These are phyloP conservation scores for Parietaria judaica DNA, from an alignment of 306 rosid species.

Conservation along the genomic window DNA sequence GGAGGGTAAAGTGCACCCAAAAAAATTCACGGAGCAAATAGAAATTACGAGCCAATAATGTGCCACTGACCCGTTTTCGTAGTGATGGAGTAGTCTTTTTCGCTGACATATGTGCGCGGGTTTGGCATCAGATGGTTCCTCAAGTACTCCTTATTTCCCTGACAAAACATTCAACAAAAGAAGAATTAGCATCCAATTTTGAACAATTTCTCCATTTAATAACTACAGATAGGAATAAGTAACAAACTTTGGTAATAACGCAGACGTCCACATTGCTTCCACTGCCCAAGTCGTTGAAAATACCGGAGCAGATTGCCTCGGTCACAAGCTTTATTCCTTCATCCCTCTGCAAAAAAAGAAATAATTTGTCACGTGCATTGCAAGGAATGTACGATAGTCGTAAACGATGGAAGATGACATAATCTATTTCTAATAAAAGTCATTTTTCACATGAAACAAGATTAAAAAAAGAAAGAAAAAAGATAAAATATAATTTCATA, in stretches of 20 bases:
- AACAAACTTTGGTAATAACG: conserved; percentile 82
- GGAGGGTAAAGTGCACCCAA: no score
- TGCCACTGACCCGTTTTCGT: conserved; percentile 67
- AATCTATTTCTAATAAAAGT: not conserved
- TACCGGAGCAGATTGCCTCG: conserved; percentile 92
- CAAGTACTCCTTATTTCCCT: conserved; percentile 89
- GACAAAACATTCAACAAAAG: conserved; percentile 8
- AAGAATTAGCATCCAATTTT: conserved; percentile 2
- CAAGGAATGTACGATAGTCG: not conserved
- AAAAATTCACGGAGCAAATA: not conserved
- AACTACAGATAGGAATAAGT: conserved; percentile 5
- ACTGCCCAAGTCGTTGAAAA: conserved; percentile 93
- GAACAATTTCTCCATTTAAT: not conserved
- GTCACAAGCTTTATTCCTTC: conserved; percentile 65
- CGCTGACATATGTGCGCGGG: conserved; percentile 76
- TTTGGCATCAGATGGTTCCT: conserved; percentile 79
- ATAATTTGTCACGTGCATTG: not conserved
- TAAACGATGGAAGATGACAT: no score
- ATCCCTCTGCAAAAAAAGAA: conserved; percentile 49
- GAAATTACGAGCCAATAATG: conserved; percentile 1
- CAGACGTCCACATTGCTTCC: conserved; percentile 95
- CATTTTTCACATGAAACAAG: not conserved
- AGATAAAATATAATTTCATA: not conserved
- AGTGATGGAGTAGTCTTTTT: conserved; percentile 52
- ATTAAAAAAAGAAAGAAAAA: not conserved